Base-by-base conservation (phyloP, 495 filamentous ascomycete species). In the Pseudevernia furfuracea region DNA sequence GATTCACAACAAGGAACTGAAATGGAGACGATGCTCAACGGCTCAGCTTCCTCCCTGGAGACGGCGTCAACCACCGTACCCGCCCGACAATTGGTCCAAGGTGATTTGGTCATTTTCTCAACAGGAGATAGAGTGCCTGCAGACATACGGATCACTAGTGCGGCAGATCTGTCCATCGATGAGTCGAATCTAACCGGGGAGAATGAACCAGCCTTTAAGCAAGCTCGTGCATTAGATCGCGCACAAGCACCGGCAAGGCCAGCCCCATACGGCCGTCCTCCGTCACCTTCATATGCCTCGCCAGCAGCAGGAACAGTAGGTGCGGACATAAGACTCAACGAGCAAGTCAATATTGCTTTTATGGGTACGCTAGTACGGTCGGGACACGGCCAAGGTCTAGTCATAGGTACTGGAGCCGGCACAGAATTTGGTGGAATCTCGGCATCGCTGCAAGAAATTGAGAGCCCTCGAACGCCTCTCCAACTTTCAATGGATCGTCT, bases 371-470 rank as follows among this genome's bases (percentile, higher is more conserved):
- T 99, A 62, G 95, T 99, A 9, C 91, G 92, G 56, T 95, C 90
- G 12, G 94, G 94, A n/a, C 87, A 99, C 68, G 94, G 94, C 1
- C 91, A 95, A 72, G 94, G 94, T 41, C 85, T 99, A 62, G 94
- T 99, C 14, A 92, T 96, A 73, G 90, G 91, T 5, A 97, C 94
- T 1, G 94, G 94, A 58, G 86, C 87, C 30, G 85, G 89, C 63
- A 99, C 94, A 0, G 90, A 97, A 73, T 99, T 99, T 73, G 94
- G 94, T n/a, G 89, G 89, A 36, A 97, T 99, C 65, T 94, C 92
- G 6, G 86, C 89, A 8, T 95, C 90, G 56, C 81, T 99, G 43
- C 89, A 92, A 52, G 91, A 91, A 59, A 99, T 96, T 44, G 94
- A 97, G 72, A 95, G 89, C 72, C 94, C 94, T 8, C 82, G 94